Evolutionary conservation across 139 green algal species (phyloP), one percentile per base, ranked within the genome.

Genomic region (Coelastrella sp.): DNA sequence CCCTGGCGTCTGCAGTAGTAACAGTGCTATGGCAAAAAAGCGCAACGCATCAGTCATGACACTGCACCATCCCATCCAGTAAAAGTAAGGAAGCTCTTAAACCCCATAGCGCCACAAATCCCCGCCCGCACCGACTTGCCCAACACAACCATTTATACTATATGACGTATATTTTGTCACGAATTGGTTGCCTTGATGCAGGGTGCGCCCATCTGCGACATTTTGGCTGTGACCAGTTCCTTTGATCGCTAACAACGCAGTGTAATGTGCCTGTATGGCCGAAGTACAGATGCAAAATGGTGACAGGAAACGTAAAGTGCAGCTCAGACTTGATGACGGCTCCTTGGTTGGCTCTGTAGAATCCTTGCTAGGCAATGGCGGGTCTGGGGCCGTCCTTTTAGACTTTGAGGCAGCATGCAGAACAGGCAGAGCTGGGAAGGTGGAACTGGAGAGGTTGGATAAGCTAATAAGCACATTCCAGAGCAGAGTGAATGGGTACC

Each of bases 241-340:
- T 24, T 25, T 76, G 79, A 84, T 85, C 60, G 79, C 70, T 86
- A 63, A 86, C 81, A 86, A 63, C 24, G n/a, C n/a, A 75, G 59
- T 74, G 59, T 74, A 74, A 87, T 78, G 61, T 61, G 81, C 61
- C 61, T 24, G 25, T 20, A 87, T 87, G 82, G 82, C 82, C 15
- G 82, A 83, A 61, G 11, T 61, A 24, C 78, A 35, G 14, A 10
- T 27, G 25, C 35, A 68, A 17, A 87, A 87, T 61, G 82, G 82
- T 27, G n/a, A 11, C 8, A n/a, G 49, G 35, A 61, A 83, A 7
- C 35, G 27, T 78, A 76, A 73, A 25, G 24, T 91, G 4, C n/a
- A 80, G 56, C 22, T 91, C 12, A 49, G 87, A 15, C 87, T 91
- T 9, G 87, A 91, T 79, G 78, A 87, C 49, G 87, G 87, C 12